phyloP scores from a whole-genome alignment of 2,329 filamentous ascomycete genomes.

The Lecanosticta acicola region DNA sequence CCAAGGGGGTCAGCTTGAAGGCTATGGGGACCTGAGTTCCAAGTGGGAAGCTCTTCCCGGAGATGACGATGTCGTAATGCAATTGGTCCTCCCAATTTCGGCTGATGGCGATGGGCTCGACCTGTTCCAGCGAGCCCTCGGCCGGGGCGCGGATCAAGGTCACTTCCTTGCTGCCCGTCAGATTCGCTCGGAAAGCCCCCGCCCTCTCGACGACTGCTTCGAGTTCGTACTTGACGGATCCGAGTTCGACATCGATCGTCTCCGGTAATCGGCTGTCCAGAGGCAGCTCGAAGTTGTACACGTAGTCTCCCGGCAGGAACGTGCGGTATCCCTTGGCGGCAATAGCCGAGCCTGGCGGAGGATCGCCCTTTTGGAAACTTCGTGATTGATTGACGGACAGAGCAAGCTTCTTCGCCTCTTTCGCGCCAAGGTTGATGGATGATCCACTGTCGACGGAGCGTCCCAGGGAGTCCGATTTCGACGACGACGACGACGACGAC shows the following conservation, averaged over 20 bases:
- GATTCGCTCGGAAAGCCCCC: conserved; percentile 82
- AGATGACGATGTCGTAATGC: conserved; percentile 94
- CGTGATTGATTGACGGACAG: conserved; percentile 74
- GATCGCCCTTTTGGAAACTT: conserved; percentile 78
- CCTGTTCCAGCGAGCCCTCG: conserved; percentile 81
- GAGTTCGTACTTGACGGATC: conserved; percentile 80
- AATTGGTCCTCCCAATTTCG: conserved; percentile 92
- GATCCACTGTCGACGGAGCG: conserved; percentile 36
- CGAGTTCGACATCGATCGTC: conserved; percentile 80
- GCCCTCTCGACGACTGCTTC: conserved; percentile 80
- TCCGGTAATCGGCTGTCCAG: conserved; percentile 75
- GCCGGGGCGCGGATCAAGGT: conserved; percentile 78
- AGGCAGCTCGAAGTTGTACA: conserved; percentile 75
- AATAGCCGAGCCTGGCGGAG: conserved; percentile 51
- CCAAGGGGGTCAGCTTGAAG: conserved; percentile 86
- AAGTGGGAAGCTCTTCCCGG: conserved; percentile 87
- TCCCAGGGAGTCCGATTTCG: conserved; percentile 26
- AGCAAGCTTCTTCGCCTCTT: conserved; percentile 63
- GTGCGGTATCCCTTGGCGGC: conserved; percentile 78
- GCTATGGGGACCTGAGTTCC: conserved; percentile 85
- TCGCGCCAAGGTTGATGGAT: conserved; percentile 38
- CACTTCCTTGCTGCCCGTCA: conserved; percentile 76
- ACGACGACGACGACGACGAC: conserved; percentile 33
- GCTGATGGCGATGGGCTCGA: conserved; percentile 89
- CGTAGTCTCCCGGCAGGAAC: conserved; percentile 69